These are phyloP conservation scores for Dissophora ornata DNA, from an alignment of 192 early-diverging fungal species.

Conservation along the genomic window DNA sequence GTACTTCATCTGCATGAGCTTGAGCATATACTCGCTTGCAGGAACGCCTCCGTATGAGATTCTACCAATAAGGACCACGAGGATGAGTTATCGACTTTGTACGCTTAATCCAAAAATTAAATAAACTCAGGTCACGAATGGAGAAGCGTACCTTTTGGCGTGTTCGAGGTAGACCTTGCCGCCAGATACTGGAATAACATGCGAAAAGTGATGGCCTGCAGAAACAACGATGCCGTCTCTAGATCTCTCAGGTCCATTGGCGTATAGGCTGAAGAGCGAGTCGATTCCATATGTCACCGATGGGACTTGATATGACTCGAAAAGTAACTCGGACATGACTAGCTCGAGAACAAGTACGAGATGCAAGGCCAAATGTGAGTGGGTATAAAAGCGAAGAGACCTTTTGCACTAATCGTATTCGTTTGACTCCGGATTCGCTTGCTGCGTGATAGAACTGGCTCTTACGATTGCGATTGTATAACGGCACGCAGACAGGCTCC, in stretches of 20 bases:
- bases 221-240: constrained; percentile 80
- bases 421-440: too few species aligned
- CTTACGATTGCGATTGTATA: constrained; percentile 79
- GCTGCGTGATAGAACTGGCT: too few species aligned
- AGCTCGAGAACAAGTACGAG: too few species aligned
- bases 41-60: constrained; percentile 83
- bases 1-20: constrained; percentile 91
- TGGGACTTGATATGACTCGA: constrained; percentile 85
- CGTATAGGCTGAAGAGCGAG: constrained; percentile 87
- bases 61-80: too few species aligned
- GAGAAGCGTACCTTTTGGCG: constrained; percentile 71
- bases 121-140: too few species aligned
- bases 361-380: neutral
- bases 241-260: constrained; percentile 67
- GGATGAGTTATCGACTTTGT: too few species aligned
- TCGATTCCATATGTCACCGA: constrained; percentile 89
- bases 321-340: constrained; percentile 90
- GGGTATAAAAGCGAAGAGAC: too few species aligned
- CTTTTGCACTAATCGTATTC: too few species aligned
- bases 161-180: constrained; percentile 71
- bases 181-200: constrained; percentile 79
- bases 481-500: constrained; percentile 83
- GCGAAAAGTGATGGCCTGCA: constrained; percentile 75
- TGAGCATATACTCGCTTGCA: constrained; percentile 84
- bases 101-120: neutral